A percentile compares a stretch with the other conserved stretches of the same genome.
phyloP scores from a whole-genome alignment of 2,329 filamentous ascomycete species.

The Ophiocordyceps camponoti-floridani region DNA sequence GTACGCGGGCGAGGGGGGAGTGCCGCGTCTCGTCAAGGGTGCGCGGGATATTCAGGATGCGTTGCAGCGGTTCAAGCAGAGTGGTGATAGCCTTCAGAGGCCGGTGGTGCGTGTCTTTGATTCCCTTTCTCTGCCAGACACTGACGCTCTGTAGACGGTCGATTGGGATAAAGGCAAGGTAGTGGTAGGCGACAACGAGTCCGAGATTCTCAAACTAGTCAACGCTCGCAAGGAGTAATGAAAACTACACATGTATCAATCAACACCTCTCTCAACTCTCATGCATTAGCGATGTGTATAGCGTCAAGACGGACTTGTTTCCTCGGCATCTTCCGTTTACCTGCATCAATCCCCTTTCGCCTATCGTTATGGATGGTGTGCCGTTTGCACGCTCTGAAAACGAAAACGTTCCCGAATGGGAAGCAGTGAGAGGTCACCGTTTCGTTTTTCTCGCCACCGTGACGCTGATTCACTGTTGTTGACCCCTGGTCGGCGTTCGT shows the following conservation, averaged over 20 bases:
- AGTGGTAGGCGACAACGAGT: constrained; percentile 62
- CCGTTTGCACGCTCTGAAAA: too few relatives aligned
- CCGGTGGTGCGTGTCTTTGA: constrained; percentile 47
- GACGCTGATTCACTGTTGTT: too few relatives aligned
- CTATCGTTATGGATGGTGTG: too few relatives aligned
- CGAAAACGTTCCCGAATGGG: too few relatives aligned
- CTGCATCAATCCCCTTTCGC: background rate
- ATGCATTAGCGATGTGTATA: too few relatives aligned
- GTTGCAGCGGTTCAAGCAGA: constrained; percentile 58
- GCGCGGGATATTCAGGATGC: constrained; percentile 63
- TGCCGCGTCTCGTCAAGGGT: constrained; percentile 48
- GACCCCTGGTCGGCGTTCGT: too few relatives aligned
- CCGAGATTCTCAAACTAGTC: constrained; percentile 73
- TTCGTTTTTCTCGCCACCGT: background rate
- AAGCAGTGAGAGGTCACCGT: background rate
- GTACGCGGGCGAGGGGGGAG: constrained; percentile 51
- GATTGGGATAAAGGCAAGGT: constrained; percentile 90
- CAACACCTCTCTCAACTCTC: background rate
- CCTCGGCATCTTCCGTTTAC: background rate
- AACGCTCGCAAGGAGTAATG: constrained; percentile 27
- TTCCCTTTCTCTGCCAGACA: background rate
- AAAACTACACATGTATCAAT: background rate
- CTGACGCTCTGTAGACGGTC: constrained; percentile 32
- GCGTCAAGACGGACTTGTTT: background rate
- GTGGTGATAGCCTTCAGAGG: constrained; percentile 47